Evolutionary conservation across 495 filamentous ascomycete species (phyloP).

Genomic region (Schizothecium vesticola): DNA sequence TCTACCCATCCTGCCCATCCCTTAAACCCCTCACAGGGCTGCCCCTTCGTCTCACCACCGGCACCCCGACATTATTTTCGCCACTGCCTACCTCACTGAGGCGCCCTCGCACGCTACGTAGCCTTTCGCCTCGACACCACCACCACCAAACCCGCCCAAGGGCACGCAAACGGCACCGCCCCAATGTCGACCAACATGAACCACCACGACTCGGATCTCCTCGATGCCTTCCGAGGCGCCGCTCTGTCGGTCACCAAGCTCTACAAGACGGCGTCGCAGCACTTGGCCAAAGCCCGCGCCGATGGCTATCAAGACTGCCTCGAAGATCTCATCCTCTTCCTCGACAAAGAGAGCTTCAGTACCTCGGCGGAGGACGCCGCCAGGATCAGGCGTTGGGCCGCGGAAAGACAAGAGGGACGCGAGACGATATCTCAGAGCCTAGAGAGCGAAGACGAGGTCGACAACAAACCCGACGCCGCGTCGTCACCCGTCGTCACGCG

Average conservation of each 20-base stretch:
- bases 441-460: conserved; percentile 72
- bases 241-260: conserved; percentile 93
- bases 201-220: conserved; percentile 61
- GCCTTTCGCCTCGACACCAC: neutral
- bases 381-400: conserved; percentile 78
- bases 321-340: conserved; percentile 77
- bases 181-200: conserved; percentile 19
- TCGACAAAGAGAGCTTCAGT: conserved; percentile 72
- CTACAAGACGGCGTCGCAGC: conserved; percentile 80
- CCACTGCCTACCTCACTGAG: neutral
- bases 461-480: conserved; percentile 49
- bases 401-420: conserved; percentile 65
- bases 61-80: neutral
- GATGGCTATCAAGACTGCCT: conserved; percentile 92
- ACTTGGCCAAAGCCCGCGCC: conserved; percentile 64
- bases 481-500: conserved; percentile 56
- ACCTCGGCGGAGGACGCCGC: conserved; percentile 70
- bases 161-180: neutral
- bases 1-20: neutral
- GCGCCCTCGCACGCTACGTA: neutral
- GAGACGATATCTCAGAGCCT: conserved; percentile 38
- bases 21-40: conserved; percentile 12
- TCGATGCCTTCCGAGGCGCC: conserved; percentile 85
- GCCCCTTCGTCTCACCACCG: conserved; percentile 2
- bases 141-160: neutral